A percentile compares a stretch with the other conserved stretches of the same genome.
phyloP scores from a whole-genome alignment of 495 filamentous ascomycete species.

The Neurospora pannonica region DNA sequence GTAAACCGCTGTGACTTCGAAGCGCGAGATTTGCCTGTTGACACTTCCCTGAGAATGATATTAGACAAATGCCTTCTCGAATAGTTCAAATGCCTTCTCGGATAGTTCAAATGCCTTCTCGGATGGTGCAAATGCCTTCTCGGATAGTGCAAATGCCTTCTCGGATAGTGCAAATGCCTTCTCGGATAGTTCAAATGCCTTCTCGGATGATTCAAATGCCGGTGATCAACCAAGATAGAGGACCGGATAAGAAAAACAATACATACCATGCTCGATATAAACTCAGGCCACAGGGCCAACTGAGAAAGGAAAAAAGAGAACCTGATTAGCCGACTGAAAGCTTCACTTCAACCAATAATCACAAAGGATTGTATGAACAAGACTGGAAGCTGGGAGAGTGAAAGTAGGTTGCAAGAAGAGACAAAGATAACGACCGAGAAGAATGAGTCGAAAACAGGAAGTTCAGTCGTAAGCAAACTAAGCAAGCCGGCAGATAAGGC shows the following conservation, averaged over 20 bases:
- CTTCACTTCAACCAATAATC: neutral
- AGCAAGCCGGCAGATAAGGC: neutral
- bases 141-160: no score
- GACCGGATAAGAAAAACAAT: neutral
- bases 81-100: no score
- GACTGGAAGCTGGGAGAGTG: neutral
- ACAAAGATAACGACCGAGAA: neutral
- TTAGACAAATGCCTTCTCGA: neutral
- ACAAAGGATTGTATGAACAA: neutral
- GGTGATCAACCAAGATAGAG: neutral
- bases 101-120: no score
- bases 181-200: neutral
- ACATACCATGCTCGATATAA: neutral
- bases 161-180: no score
- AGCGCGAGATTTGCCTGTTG: conserved; percentile 50
- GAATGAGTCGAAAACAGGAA: neutral
- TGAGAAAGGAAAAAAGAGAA: neutral
- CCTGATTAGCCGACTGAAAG: neutral
- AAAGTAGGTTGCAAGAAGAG: neutral
- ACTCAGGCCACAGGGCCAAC: neutral
- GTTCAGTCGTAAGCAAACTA: neutral
- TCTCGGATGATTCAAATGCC: neutral
- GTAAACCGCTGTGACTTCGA: conserved; percentile 63
- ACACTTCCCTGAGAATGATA: conserved; percentile 29
- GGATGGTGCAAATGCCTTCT: no score